Percentiles rank a stretch among this genome's conserved stretches.
These are phyloP conservation scores for Fusarium miscanthi DNA, from an alignment of 2,329 filamentous ascomycete genomes.

Conservation along the genomic window DNA sequence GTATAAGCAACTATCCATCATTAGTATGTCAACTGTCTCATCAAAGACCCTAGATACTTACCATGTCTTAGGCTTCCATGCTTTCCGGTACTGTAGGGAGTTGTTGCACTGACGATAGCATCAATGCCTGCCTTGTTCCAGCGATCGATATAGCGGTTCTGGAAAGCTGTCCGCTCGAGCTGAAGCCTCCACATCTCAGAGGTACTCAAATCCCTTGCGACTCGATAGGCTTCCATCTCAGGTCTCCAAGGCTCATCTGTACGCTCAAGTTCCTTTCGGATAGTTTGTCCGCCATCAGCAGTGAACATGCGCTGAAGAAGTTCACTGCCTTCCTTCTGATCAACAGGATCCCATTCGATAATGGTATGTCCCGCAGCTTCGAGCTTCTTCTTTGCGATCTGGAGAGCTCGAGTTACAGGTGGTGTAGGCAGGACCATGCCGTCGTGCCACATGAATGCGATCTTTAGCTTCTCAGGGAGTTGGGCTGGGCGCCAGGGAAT, in stretches of 20 bases:
- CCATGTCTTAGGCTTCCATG: conserved; percentile 58
- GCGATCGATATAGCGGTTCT: conserved; percentile 59
- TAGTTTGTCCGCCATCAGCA: conserved; percentile 59
- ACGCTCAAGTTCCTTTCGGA: conserved; percentile 52
- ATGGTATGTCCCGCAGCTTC: conserved; percentile 61
- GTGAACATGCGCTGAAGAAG: conserved; percentile 60
- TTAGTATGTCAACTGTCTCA: neutral
- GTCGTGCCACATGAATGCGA: conserved; percentile 74
- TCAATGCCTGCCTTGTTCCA: conserved; percentile 65
- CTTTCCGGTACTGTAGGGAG: conserved; percentile 57
- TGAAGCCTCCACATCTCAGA: conserved; percentile 62
- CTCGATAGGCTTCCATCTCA: conserved; percentile 51
- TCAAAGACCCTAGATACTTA: conserved; percentile 34
- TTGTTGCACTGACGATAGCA: conserved; percentile 69
- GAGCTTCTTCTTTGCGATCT: conserved; percentile 57
- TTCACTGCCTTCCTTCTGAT: conserved; percentile 52
- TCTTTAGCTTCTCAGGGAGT: conserved; percentile 56
- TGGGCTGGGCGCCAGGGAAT: conserved; percentile 63
- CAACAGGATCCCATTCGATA: conserved; percentile 60
- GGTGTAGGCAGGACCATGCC: conserved; percentile 73
- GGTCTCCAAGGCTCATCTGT: conserved; percentile 57
- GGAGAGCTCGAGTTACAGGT: conserved; percentile 68
- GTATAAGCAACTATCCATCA: conserved; percentile 58
- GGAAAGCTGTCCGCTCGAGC: conserved; percentile 56
- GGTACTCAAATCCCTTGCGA: conserved; percentile 53